A percentile compares a stretch with the other conserved stretches of the same genome.
These are phyloP conservation scores for Aristolochia contorta DNA, from an alignment of 164 flowering plant species.

Conservation along the genomic window DNA sequence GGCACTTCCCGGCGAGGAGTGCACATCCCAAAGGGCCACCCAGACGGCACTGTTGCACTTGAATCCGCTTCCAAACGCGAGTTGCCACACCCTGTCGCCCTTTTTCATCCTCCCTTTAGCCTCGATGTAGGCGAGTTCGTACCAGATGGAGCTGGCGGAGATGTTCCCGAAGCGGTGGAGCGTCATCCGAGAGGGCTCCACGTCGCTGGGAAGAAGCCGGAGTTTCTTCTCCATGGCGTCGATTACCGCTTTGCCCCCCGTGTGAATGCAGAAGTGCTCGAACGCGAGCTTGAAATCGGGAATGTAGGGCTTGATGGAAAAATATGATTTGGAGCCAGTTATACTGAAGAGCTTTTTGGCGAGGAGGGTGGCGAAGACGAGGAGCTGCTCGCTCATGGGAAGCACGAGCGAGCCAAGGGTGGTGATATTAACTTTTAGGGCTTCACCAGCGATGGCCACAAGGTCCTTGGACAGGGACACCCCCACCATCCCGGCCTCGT, in stretches of 20 bases:
- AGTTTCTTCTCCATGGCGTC: constrained; percentile 81
- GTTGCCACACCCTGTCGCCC: constrained; percentile 73
- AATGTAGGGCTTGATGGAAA: constrained; percentile 50
- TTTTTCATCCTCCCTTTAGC: constrained; percentile 63
- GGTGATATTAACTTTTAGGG: constrained; percentile 66
- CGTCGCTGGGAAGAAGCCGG: constrained; percentile 43
- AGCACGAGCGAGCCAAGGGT: constrained; percentile 67
- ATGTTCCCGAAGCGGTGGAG: constrained; percentile 72
- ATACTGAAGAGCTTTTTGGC: constrained; percentile 40
- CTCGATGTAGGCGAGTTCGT: constrained; percentile 68
- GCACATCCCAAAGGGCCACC: constrained; percentile 55
- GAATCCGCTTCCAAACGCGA: constrained; percentile 72
- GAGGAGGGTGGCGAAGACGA: constrained; percentile 48
- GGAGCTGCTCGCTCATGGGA: constrained; percentile 64
- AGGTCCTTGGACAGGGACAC: constrained; percentile 66
- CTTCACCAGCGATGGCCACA: constrained; percentile 66
- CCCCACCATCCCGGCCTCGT: constrained; percentile 51
- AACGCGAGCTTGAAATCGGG: constrained; percentile 83
- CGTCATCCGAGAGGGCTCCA: constrained; percentile 80
- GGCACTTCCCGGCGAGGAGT: constrained; percentile 43
- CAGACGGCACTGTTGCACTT: constrained; percentile 84
- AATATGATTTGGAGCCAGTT: constrained; percentile 21
- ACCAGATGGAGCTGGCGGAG: constrained; percentile 83
- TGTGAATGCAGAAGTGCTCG: constrained; percentile 78
- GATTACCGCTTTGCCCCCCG: constrained; percentile 79